A percentile compares a stretch with the other conserved stretches of the same genome.
Conservation (phyloP, 2,329 filamentous ascomycete species). For the Lasiodiplodia citricola region DNA sequence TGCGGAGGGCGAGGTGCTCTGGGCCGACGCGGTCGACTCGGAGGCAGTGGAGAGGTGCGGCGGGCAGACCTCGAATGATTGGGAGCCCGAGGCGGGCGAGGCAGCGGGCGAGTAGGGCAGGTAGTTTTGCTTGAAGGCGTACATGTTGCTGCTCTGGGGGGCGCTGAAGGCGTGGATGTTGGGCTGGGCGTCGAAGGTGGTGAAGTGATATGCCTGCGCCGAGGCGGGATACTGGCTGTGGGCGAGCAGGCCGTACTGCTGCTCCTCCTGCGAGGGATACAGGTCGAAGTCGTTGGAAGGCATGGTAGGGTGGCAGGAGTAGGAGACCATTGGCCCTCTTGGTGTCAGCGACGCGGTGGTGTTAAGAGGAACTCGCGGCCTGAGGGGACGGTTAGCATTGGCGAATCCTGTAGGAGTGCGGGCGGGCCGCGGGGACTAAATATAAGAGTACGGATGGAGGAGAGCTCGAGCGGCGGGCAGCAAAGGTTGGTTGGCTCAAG, state of each 20-base stretch:
- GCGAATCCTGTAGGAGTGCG: constrained; percentile 23
- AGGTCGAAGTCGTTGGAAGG: constrained; percentile 44
- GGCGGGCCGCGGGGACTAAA: constrained; percentile 27
- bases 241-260: constrained; percentile 37
- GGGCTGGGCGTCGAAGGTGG: constrained; percentile 45
- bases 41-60: constrained; percentile 55
- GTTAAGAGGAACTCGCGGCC: constrained; percentile 12
- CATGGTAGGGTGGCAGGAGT: constrained; percentile 38
- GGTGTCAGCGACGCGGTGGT: neutral
- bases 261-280: constrained; percentile 37
- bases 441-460: constrained; percentile 26
- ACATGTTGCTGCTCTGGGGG: constrained; percentile 35
- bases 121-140: constrained; percentile 39
- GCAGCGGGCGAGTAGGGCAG: constrained; percentile 46
- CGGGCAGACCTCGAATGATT: constrained; percentile 54
- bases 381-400: constrained; percentile 24
- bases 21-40: constrained; percentile 56
- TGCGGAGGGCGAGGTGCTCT: constrained; percentile 50
- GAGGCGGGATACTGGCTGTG: constrained; percentile 37
- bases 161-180: constrained; percentile 42
- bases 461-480: constrained; percentile 23
- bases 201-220: constrained; percentile 33
- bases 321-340: constrained; percentile 41
- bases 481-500: constrained; percentile 1
- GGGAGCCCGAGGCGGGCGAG: constrained; percentile 51